phyloP scores from a whole-genome alignment of 257 asterid genomes.

The Plantago elongata region DNA sequence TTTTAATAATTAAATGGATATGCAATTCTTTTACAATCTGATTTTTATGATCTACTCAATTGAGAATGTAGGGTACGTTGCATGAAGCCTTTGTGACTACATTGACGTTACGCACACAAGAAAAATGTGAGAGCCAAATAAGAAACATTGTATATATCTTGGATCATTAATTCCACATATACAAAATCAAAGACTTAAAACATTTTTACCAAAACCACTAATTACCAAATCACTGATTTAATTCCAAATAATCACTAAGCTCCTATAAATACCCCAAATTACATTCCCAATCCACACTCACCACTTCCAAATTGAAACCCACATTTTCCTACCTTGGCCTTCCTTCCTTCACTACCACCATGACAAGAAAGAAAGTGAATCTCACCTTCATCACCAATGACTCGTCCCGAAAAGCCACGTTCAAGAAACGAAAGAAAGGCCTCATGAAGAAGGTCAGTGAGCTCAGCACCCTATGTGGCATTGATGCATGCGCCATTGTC shows the following conservation, averaged over 20 bases:
- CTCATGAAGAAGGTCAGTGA: conserved; percentile 76
- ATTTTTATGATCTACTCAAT: too few relatives aligned
- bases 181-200: conserved; percentile 20
- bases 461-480: conserved; percentile 75
- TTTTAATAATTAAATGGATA: too few relatives aligned
- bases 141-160: neutral
- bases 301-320: conserved; percentile 1
- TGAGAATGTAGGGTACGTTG: too few relatives aligned
- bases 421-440: conserved; percentile 79
- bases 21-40: too few relatives aligned
- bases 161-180: neutral
- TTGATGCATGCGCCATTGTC: conserved; percentile 68
- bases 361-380: conserved; percentile 84
- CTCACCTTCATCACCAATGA: conserved; percentile 66
- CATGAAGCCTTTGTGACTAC: too few relatives aligned
- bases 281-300: conserved; percentile 5
- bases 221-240: conserved; percentile 44
- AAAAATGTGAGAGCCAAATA: neutral
- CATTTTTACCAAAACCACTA: conserved; percentile 26
- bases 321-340: neutral
- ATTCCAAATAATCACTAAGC: conserved; percentile 29
- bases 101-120: neutral
- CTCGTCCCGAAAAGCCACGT: conserved; percentile 70
- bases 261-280: conserved; percentile 32
- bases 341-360: neutral